These are phyloP conservation scores for Thermoascus crustaceus DNA, from an alignment of 2,329 filamentous ascomycete species.

Conservation along the genomic window DNA sequence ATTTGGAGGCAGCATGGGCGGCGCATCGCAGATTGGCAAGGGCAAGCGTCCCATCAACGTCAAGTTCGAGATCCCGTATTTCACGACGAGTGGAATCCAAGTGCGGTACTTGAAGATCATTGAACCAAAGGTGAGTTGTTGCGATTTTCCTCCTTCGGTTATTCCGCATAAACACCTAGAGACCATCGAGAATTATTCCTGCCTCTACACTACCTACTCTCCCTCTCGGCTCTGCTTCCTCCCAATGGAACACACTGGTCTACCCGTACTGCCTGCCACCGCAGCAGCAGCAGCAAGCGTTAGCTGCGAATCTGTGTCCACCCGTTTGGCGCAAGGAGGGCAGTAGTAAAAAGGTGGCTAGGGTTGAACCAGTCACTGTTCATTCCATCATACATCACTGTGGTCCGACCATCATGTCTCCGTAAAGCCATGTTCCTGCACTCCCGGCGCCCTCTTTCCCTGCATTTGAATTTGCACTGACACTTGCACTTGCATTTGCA, in stretches of 20 bases:
- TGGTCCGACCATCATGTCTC: background rate
- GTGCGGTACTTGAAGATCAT: conserved; percentile 98
- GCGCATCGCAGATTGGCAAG: conserved; percentile 68
- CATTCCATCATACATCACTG: no score
- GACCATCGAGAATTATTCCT: no score
- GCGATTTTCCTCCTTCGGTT: conserved; percentile 2
- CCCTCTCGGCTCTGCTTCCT: no score
- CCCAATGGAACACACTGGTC: no score
- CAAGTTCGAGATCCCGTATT: conserved; percentile 99
- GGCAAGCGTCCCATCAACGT: conserved; percentile 95
- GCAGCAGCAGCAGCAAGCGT: no score
- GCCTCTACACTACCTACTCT: no score
- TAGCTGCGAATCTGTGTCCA: no score
- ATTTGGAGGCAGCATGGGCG: conserved; percentile 94
- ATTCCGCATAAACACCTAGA: no score
- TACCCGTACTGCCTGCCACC: no score
- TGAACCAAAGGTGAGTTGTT: conserved; percentile 80
- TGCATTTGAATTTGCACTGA: background rate
- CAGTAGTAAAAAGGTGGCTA: no score
- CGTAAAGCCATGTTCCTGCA: background rate
- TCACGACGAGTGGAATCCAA: conserved; percentile 98
- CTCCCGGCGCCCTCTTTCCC: background rate
- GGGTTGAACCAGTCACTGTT: no score
- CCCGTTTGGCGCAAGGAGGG: no score
- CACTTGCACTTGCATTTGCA: background rate